These are phyloP conservation scores for Thozetella sp. DNA, from an alignment of 495 filamentous ascomycete genomes.

Conservation along the genomic window DNA sequence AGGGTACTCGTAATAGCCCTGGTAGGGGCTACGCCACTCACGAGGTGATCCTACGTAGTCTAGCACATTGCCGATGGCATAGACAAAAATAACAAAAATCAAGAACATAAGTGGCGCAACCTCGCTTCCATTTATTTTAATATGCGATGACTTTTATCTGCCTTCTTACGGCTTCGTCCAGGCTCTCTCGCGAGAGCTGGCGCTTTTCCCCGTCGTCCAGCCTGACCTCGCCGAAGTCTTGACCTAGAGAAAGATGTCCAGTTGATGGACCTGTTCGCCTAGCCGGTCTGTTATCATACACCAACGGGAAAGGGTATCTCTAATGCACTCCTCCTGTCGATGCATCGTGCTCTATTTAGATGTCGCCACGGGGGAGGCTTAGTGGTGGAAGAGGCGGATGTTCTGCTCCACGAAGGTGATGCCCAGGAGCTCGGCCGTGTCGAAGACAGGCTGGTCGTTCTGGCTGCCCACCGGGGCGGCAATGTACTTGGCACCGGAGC, in stretches of 20 bases:
- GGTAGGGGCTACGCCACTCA: neutral
- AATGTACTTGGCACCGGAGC: conserved; percentile 93
- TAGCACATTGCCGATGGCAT: neutral
- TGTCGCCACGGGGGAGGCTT: conserved; percentile 20
- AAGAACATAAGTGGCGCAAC: neutral
- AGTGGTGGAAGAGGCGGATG: conserved; percentile 88
- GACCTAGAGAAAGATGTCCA: neutral
- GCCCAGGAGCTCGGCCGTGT: conserved; percentile 89
- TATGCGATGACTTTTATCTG: neutral
- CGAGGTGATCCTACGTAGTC: neutral
- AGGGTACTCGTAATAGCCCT: neutral
- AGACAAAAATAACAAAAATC: neutral
- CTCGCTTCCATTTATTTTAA: neutral
- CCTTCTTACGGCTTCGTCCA: neutral
- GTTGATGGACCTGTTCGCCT: conserved; percentile 1
- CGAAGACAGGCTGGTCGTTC: conserved; percentile 86
- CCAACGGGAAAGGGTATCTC: neutral
- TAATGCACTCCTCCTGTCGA: neutral
- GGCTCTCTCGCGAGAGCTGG: neutral
- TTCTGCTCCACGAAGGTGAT: conserved; percentile 92
- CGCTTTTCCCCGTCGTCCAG: neutral
- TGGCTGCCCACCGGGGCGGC: conserved; percentile 92
- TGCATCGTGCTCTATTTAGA: neutral
- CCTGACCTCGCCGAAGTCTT: neutral
- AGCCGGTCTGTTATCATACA: neutral